Base-by-base conservation (phyloP, 345 rosid genomes). In the Pistacia integerrima region DNA sequence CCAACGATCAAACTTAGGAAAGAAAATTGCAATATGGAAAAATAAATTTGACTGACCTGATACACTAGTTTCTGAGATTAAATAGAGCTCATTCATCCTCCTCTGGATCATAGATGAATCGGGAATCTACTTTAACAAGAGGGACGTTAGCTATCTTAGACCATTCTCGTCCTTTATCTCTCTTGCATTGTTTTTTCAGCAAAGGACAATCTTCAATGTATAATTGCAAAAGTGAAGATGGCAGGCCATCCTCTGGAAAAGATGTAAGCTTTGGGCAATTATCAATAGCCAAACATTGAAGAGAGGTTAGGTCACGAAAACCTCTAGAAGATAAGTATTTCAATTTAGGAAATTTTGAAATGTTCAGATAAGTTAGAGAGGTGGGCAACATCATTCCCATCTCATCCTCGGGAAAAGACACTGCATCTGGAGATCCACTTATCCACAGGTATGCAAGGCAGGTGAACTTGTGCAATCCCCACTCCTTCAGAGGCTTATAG, bases 371-470 rank as follows among this genome's bases (percentile, higher is more conserved):
- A 18, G 11, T 10, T 7, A 65, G 5, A 11, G 69, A 38, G 4
- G 69, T n/a, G 28, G 69, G 69, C 52, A 65, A 38, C 11, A 41
- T 65, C 69, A 65, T 65, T 65, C 51, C 30, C 25, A 8, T 41
- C 8, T 65, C 52, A 7, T 65, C 69, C 16, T 16, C 11, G 0
- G 69, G 69, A 35, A 65, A 65, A 65, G 69, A n/a, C 52, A 17
- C 51, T 8, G 8, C 69, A 41, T 46, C 55, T 6, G 10, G 35
- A 41, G 36, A 67, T 67, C 8, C 70, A 46, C 3, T 0, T 18
- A 67, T 48, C 0, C 0, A 0, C 0, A 67, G 70, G 1, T 0
- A 3, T 48, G 2, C 2, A 4, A 67, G 57, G 25, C 35, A 48
- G 56, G 36, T 67, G 35, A 67, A 18, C 8, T 48, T 46, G 55